Base-by-base conservation (phyloP, 805 yeast genomes). In the Candida sphagnicola region DNA sequence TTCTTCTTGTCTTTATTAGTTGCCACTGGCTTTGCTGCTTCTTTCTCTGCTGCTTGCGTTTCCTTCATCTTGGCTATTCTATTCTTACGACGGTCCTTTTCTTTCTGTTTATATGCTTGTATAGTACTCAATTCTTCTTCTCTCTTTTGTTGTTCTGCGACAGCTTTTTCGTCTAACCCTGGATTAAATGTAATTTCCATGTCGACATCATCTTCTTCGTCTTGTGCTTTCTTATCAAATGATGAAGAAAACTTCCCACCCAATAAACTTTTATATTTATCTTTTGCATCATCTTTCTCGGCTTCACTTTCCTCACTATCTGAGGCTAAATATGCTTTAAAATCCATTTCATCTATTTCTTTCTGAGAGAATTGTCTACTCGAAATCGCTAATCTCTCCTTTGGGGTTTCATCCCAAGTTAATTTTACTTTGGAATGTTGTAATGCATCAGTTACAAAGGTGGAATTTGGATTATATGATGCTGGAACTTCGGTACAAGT, bases 381-480 rank as follows among this genome's bases (percentile, higher is more conserved):
- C 1, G 96, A 76, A 38, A 90, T 59, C 42, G 83, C 78, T 13
- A 78, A 60, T 54, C 99, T 77, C 53, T 89, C 97, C 41, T 80
- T 82, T 5, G 99, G 98, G 0, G 98, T 95, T 65, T 91, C 98
- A 61, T 93, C 99, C 99, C 99, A 93, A 0, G 98, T 90, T 48
- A 93, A 72, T 59, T 87, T 90, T 35, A 93, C 99, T 54, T 90
- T 93, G 12, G 98, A 90, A 56, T 89, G 96, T 58, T 93, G 96
- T 43, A 93, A 71, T 0, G 99, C 99, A 63, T 87, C 97, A 3
- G 99, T 93, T 21, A 86, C 85, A 60, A 93, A 93, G 8, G 74
- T 70, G 2, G 69, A 54, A 38, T 70, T 70, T 14, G 99, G 99
- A 48, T 78, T 81, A 61, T 93, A 93, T 35, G 76, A 77, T 2